Base-by-base conservation (phyloP, 257 asterid genomes). In the Scutellaria galericulata region DNA sequence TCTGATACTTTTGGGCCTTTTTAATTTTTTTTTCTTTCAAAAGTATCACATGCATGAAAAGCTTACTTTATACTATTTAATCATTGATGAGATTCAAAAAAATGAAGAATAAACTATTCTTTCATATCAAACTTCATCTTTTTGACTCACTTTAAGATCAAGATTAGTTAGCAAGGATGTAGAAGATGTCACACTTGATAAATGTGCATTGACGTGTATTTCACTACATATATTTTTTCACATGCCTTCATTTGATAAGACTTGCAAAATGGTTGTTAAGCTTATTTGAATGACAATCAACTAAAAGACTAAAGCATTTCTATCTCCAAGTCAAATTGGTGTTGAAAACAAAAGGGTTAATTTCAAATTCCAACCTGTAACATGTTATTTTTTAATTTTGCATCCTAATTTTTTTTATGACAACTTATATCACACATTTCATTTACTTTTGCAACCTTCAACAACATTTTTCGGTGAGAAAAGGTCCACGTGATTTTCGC, bases 1-100 rank as follows among this genome's bases (percentile, higher is more conserved):
- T 14, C 22, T 53, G 9, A 35, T 42, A 53, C 66, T 50, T 52
- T 64, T 24, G 39, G 14, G 50, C 37, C 37, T 31, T 2, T 31
- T 4, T 18, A 18, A 31, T 64, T 74, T 63, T 14, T 40, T 64
- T 64, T 5, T 3, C 24, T 53, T 31, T 46, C 37, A 66, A 70
- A 70, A 68, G 78, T 47, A 18, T 37, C 84, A 81, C 83, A 75
- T 75, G 85, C 86, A 75, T 67, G 79, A 35, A 78, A 78, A 78
- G 78, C 35, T 47, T 56, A 64, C 76, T 66, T 62, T 71, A 7
- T 40, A 46, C 46, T 57, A 56, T 60, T 60, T 62, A 51, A 78
- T 78, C 45, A 65, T 78, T 81, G 57, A 67, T 15, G 45, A 24
- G 54, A 27, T 22, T 24, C 51, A 6, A 61, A 74, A 64, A 50